Conservation (phyloP, 768 basidiomycete genomes). For the Infundibulicybe gibba region DNA sequence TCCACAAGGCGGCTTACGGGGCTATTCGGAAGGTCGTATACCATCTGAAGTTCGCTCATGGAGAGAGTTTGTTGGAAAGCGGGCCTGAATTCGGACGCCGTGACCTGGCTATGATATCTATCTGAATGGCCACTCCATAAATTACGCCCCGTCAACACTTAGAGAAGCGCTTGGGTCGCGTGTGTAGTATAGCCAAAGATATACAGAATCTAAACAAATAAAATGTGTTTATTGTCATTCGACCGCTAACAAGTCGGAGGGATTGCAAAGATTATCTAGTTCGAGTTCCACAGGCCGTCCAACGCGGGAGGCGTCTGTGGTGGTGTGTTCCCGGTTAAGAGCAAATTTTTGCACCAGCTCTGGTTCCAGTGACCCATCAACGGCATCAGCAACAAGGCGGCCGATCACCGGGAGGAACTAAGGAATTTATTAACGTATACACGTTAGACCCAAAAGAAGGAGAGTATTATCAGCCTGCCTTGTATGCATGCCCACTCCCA, state of each 20-base stretch:
- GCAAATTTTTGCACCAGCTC: neutral
- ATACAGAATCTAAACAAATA: neutral
- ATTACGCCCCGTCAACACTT: constrained; percentile 1
- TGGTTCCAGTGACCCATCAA: constrained; percentile 40
- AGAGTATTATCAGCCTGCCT: constrained; percentile 40
- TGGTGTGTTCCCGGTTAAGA: neutral
- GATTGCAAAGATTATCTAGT: constrained; percentile 44
- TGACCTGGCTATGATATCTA: constrained; percentile 7
- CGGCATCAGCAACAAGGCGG: constrained; percentile 64
- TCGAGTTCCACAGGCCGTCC: constrained; percentile 34
- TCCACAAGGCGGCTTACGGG: constrained; percentile 69
- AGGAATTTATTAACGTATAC: constrained; percentile 3
- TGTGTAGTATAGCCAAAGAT: constrained; percentile 3
- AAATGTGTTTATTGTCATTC: neutral
- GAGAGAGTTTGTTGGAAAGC: constrained; percentile 81
- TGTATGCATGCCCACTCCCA: constrained; percentile 87
- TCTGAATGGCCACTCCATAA: neutral
- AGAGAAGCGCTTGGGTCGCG: constrained; percentile 17
- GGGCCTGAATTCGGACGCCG: constrained; percentile 44
- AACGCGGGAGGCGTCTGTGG: constrained; percentile 1
- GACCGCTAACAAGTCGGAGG: constrained; percentile 32
- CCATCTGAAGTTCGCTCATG: constrained; percentile 92
- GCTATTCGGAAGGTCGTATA: constrained; percentile 83
- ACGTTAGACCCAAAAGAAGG: neutral
- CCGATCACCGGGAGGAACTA: constrained; percentile 91